These are phyloP conservation scores for Pugionium cornutum DNA, from an alignment of 345 rosid genomes.

Conservation along the genomic window DNA sequence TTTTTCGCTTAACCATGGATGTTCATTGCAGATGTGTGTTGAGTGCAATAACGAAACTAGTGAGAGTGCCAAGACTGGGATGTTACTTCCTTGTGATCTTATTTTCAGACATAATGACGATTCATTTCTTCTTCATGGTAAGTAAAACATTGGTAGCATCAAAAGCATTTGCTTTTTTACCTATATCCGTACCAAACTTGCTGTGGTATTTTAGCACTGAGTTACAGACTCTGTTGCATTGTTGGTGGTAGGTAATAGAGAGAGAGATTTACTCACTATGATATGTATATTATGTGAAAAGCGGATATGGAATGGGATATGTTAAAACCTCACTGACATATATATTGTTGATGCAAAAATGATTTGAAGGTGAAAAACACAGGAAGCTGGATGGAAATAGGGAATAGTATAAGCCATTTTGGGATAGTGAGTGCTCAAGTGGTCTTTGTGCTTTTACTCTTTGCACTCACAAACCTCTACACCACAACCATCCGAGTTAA, in stretches of 20 bases:
- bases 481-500: conserved; percentile 63
- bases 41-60: conserved; percentile 86
- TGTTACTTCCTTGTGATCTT: conserved; percentile 93
- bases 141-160: conserved; percentile 7
- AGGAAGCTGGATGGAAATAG: conserved; percentile 99
- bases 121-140: conserved; percentile 98
- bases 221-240: too few relatives aligned
- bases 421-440: conserved; percentile 98
- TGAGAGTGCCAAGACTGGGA: conserved; percentile 75
- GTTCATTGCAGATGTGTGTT: conserved; percentile 72
- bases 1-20: neutral
- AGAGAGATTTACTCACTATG: too few relatives aligned
- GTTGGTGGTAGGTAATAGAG: too few relatives aligned
- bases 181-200: too few relatives aligned
- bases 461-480: conserved; percentile 83
- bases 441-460: conserved; percentile 83
- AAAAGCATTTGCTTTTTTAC: neutral
- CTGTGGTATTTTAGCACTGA: too few relatives aligned
- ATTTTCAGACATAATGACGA: conserved; percentile 90
- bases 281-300: too few relatives aligned
- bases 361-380: conserved; percentile 59
- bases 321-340: too few relatives aligned
- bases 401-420: conserved; percentile 93
- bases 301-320: too few relatives aligned
- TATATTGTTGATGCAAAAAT: too few relatives aligned